A percentile compares a stretch with the other conserved stretches of the same genome.
Conservation (phyloP, 2,329 filamentous ascomycete species). For the Aspergillus alliaceus region DNA sequence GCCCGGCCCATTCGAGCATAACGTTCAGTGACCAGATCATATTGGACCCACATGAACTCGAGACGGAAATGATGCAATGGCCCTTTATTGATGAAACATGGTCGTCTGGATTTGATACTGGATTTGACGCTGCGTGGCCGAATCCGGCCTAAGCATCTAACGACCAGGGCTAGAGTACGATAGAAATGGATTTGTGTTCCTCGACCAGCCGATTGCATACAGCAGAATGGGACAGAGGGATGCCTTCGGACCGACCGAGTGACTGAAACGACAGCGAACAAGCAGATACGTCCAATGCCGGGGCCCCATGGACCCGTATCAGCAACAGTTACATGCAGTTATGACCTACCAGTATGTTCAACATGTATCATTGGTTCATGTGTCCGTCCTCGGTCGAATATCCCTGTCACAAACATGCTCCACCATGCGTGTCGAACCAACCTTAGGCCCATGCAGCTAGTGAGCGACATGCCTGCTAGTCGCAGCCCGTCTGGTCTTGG, state of each 20-base stretch:
- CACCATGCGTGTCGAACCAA: background rate
- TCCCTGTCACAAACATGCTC: too few species aligned
- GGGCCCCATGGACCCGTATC: background rate
- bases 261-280: background rate
- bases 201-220: too few species aligned
- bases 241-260: too few species aligned
- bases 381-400: too few species aligned
- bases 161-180: background rate
- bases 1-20: background rate
- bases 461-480: background rate
- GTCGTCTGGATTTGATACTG: conserved; percentile 35
- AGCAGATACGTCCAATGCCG: background rate
- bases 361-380: too few species aligned
- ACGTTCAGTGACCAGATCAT: conserved; percentile 4
- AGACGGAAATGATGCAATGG: conserved; percentile 39
- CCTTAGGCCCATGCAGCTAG: background rate
- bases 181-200: too few species aligned
- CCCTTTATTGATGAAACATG: conserved; percentile 39
- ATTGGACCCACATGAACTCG: conserved; percentile 25
- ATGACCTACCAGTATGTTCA: too few species aligned
- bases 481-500: too few species aligned
- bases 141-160: conserved; percentile 1
- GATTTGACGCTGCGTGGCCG: conserved; percentile 32
- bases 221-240: too few species aligned
- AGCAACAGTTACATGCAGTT: background rate